phyloP scores from a whole-genome alignment of 495 filamentous ascomycete genomes.

The Lasiosphaeria hispida region DNA sequence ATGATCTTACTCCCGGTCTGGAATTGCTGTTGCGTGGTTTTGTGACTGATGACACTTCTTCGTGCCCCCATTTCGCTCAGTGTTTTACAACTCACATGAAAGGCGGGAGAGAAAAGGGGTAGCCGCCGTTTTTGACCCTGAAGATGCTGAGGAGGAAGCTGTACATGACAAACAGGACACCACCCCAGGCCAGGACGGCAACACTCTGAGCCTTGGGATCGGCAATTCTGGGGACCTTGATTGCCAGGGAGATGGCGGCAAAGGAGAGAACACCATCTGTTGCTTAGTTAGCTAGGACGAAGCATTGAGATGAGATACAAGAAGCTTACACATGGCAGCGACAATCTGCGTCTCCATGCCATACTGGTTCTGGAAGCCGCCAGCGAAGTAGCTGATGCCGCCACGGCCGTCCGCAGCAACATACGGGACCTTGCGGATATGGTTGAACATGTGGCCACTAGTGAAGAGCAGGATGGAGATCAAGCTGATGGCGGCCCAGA shows the following conservation, averaged over 20 bases:
- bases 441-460: constrained; percentile 98
- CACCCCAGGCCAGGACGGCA: constrained; percentile 78
- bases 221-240: constrained; percentile 86
- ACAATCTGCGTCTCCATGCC: constrained; percentile 96
- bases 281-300: constrained; percentile 23
- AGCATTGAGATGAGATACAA: neutral
- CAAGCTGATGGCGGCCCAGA: constrained; percentile 90
- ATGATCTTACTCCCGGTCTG: neutral
- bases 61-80: neutral
- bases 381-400: constrained; percentile 87
- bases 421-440: constrained; percentile 96
- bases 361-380: constrained; percentile 92
- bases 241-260: constrained; percentile 78
- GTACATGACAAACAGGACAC: constrained; percentile 76
- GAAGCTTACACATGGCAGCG: constrained; percentile 85
- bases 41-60: neutral
- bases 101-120: constrained; percentile 90
- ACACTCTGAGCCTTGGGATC: constrained; percentile 77
- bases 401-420: constrained; percentile 82
- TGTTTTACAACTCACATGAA: constrained; percentile 54
- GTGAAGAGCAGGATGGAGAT: constrained; percentile 93
- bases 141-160: constrained; percentile 94
- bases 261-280: constrained; percentile 91
- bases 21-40: neutral
- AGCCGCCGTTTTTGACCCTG: constrained; percentile 89